These are phyloP conservation scores for Arachis monticola DNA, from an alignment of 331 rosid genomes.

Conservation along the genomic window DNA sequence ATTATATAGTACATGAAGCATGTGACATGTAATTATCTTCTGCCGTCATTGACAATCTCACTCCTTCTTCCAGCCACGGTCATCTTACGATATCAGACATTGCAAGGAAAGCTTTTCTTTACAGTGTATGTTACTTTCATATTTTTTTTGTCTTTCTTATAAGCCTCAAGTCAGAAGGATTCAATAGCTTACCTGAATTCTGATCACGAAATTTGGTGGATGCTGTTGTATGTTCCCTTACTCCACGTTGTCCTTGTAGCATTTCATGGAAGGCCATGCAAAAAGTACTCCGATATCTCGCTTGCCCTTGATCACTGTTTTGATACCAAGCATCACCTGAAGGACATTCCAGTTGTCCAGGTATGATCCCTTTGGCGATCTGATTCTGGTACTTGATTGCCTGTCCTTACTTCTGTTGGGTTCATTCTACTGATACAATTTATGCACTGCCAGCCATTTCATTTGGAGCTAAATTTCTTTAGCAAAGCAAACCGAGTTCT, in stretches of 20 bases:
- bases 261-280: constrained; percentile 97
- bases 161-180: constrained; percentile 6
- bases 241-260: constrained; percentile 59
- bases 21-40: constrained; percentile 18
- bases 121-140: constrained; percentile 72
- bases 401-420: constrained; percentile 32
- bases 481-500: constrained; percentile 93
- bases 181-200: constrained; percentile 27
- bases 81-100: constrained; percentile 89
- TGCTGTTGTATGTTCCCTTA: constrained; percentile 24
- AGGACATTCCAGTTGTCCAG: constrained; percentile 83
- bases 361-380: constrained; percentile 49
- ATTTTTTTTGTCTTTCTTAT: constrained; percentile 14
- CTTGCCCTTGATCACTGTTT: constrained; percentile 83
- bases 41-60: constrained; percentile 42
- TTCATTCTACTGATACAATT: constrained; percentile 43
- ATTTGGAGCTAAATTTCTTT: constrained; percentile 97
- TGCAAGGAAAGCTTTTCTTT: constrained; percentile 99
- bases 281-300: constrained; percentile 91
- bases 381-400: constrained; percentile 34
- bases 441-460: constrained; percentile 76
- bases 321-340: constrained; percentile 82
- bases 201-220: constrained; percentile 32
- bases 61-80: constrained; percentile 62
- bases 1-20: constrained; percentile 7